These are phyloP conservation scores for Solanum appendiculatum DNA, from an alignment of 257 asterid genomes.

Conservation along the genomic window DNA sequence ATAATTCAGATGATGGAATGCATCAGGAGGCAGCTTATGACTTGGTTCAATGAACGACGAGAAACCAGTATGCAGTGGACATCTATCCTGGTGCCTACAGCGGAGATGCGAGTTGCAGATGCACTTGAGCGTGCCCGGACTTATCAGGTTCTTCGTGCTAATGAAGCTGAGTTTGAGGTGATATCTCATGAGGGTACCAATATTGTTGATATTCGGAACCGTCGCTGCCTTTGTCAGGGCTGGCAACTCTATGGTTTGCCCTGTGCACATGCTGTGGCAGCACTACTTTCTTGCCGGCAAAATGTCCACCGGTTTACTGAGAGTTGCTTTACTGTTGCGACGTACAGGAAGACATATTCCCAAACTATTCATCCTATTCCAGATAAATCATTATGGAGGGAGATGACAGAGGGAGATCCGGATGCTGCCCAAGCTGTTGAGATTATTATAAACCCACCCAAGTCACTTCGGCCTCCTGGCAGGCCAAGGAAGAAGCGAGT, in stretches of 20 bases:
- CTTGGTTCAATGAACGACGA: slow-evolving; percentile 91
- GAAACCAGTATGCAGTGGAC: slow-evolving; percentile 97
- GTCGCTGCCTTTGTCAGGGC: slow-evolving; percentile 74
- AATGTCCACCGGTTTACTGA: slow-evolving; percentile 85
- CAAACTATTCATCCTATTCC: slow-evolving; percentile 92
- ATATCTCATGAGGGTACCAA: slow-evolving; percentile 89
- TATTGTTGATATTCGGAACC: slow-evolving; percentile 68
- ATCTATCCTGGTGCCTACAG: slow-evolving; percentile 76
- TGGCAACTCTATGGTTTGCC: slow-evolving; percentile 97
- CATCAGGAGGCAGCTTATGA: slow-evolving; percentile 86
- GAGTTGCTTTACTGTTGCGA: slow-evolving; percentile 89
- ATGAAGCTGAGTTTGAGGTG: slow-evolving; percentile 93
- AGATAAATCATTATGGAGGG: slow-evolving; percentile 75
- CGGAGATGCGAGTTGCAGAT: slow-evolving; percentile 84
- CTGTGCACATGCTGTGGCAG: slow-evolving; percentile 98
- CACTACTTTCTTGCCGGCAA: slow-evolving; percentile 81
- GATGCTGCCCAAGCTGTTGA: slow-evolving; percentile 22
- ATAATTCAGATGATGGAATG: slow-evolving; percentile 92
- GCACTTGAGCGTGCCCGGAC: slow-evolving; percentile 85
- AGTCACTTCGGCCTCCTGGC: slow-evolving; percentile 75
- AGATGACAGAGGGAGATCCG: slow-evolving; percentile 55
- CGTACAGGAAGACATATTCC: slow-evolving; percentile 74
- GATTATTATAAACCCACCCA: slow-evolving; percentile 63
- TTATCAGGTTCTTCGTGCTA: slow-evolving; percentile 89
- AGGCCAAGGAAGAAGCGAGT: slow-evolving; percentile 86